phyloP scores from a whole-genome alignment of 1,284 basidiomycete genomes.

The Ganoderma boninense region DNA sequence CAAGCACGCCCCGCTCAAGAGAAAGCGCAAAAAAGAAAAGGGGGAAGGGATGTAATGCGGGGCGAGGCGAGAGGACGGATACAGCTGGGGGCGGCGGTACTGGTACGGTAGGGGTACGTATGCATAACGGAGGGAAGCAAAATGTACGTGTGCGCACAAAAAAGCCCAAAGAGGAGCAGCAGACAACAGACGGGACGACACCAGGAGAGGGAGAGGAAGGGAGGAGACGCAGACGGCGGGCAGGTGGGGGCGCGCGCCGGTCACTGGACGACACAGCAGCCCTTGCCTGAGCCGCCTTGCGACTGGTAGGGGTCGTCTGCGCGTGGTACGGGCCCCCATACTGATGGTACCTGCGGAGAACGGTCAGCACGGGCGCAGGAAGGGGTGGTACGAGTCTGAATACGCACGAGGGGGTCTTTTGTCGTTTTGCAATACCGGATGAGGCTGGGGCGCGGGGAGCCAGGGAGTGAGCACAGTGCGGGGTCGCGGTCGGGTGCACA shows the following conservation, averaged over 20 bases:
- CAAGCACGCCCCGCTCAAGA: constrained; percentile 2
- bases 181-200: constrained; percentile 22
- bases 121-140: no score
- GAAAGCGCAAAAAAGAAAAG: no score
- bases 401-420: constrained; percentile 38
- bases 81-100: constrained; percentile 4
- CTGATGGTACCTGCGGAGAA: constrained; percentile 78
- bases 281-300: constrained; percentile 63
- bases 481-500: background rate
- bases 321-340: constrained; percentile 95
- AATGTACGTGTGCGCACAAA: constrained; percentile 16
- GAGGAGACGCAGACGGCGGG: background rate
- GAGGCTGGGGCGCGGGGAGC: constrained; percentile 57
- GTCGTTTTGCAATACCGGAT: constrained; percentile 72
- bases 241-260: constrained; percentile 24
- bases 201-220: constrained; percentile 19
- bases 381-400: no score
- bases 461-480: constrained; percentile 6
- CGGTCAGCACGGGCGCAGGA: constrained; percentile 33
- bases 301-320: constrained; percentile 90
- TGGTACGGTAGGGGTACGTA: background rate
- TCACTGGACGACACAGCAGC: constrained; percentile 64
- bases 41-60: background rate
- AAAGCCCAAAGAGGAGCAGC: constrained; percentile 24
- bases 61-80: constrained; percentile 10